Conservation (phyloP, 2,329 filamentous ascomycete species). For the Aspergillus aculeatus region DNA sequence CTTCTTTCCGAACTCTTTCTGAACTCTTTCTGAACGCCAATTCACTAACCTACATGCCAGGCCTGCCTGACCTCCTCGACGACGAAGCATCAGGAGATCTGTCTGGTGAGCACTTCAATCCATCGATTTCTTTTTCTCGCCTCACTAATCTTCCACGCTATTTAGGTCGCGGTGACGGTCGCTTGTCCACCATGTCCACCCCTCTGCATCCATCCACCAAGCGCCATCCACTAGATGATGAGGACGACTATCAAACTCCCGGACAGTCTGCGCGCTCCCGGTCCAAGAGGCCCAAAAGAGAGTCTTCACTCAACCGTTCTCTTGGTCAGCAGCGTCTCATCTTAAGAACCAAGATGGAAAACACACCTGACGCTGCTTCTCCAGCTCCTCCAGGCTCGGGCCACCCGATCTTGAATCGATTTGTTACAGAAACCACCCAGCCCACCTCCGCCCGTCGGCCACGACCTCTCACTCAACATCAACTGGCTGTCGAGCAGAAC, state of each 20-base stretch:
- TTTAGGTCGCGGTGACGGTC: conserved; percentile 23
- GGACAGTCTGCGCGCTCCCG: conserved; percentile 38
- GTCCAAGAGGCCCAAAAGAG: conserved; percentile 41
- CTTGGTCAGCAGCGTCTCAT: conserved; percentile 42
- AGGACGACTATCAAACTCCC: conserved; percentile 43
- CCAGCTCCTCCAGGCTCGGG: conserved; percentile 45
- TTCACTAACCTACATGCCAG: conserved; percentile 7
- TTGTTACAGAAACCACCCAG: conserved; percentile 35
- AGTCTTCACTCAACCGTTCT: conserved; percentile 37
- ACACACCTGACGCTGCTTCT: conserved; percentile 42
- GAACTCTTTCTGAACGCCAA: background rate
- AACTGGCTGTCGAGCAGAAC: conserved; percentile 51
- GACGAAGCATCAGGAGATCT: conserved; percentile 36
- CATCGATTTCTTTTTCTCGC: too few relatives aligned
- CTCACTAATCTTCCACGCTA: background rate
- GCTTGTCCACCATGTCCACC: conserved; percentile 36
- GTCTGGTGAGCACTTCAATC: conserved; percentile 15
- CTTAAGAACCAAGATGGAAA: conserved; percentile 46
- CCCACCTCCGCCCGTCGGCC: conserved; percentile 40
- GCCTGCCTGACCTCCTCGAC: conserved; percentile 29
- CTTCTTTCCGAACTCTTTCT: conserved; percentile 2
- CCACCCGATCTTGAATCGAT: conserved; percentile 45
- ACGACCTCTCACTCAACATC: conserved; percentile 50
- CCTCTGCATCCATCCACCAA: conserved; percentile 39
- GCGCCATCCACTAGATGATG: conserved; percentile 32